Evolutionary conservation across 2,329 filamentous ascomycete species (phyloP).

Genomic region (Phoma sp.): DNA sequence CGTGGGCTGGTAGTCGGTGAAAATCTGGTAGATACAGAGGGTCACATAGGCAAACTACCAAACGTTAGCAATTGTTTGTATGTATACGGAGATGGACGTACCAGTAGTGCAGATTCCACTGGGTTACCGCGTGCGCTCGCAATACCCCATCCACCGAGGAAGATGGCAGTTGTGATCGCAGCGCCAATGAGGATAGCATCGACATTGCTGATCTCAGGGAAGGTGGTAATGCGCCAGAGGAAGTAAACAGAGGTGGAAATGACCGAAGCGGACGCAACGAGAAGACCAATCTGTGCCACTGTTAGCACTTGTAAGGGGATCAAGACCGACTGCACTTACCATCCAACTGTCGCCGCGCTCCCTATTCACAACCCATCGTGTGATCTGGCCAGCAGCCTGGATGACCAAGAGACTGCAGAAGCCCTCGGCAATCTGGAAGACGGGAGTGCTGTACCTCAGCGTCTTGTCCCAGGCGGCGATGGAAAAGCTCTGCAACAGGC

Average conservation of each 20-base stretch:
- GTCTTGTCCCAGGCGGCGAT: constrained; percentile 90
- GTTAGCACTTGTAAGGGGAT: constrained; percentile 42
- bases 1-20: constrained; percentile 94
- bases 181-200: constrained; percentile 93
- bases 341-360: constrained; percentile 96
- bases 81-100: constrained; percentile 31
- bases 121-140: constrained; percentile 92
- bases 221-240: constrained; percentile 91
- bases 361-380: constrained; percentile 91
- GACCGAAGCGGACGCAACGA: constrained; percentile 86
- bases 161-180: constrained; percentile 89
- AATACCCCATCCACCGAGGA: constrained; percentile 92
- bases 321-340: constrained; percentile 60
- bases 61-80: constrained; percentile 11
- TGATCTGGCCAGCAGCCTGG: constrained; percentile 92
- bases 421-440: constrained; percentile 93
- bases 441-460: constrained; percentile 86
- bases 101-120: constrained; percentile 88
- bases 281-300: constrained; percentile 75
- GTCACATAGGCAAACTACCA: constrained; percentile 87
- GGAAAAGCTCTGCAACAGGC: constrained; percentile 78
- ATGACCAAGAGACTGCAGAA: constrained; percentile 97
- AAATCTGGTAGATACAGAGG: constrained; percentile 99
- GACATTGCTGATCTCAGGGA: constrained; percentile 90
- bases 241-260: constrained; percentile 96